Evolutionary conservation across 164 flowering plant genomes (phyloP), one percentile per base, ranked within the genome.

Genomic region (Magnolia officinalis): DNA sequence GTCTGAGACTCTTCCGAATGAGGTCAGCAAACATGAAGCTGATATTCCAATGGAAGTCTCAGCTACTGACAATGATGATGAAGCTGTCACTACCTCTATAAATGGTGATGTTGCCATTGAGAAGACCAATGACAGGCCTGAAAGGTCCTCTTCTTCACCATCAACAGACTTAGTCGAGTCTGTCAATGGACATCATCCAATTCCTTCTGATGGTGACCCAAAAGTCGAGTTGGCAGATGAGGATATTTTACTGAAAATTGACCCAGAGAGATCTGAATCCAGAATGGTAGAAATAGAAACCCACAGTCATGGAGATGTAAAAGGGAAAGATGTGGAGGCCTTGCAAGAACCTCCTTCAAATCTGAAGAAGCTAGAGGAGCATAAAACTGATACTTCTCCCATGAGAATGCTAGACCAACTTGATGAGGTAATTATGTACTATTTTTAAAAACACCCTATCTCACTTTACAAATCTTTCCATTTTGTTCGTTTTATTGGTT

Each of bases 351-450:
- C 90, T 83, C 66, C 31, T 71, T 45, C 65, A 8, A 76, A 77
- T 67, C 71, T 81, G 70, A 82, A 80, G 78, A 84, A 84, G 74
- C 87, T 58, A 69, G n/a, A 77, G 64, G 75, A 89, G 67, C 73
- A 76, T 31, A 83, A 81, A 79, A 45, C 67, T 79, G 87, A 80
- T 77, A 26, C 64, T 75, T 82, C 90, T 76, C 74, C 85, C 1
- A 70, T 61, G 50, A 91, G 82, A 88, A 87, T 87, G 71, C 93
- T 92, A 83, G 98, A 93, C 69, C 98, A 92, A 80, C 95, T 96
- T 74, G 97, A 94, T 65, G 99, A 96, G 99, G 99, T 92, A 82
- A 85, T 50, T 52, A 72, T 79, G 61, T 77, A 77, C 52, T 65
- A 45, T 24, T 14, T 8, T 66, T 31, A 2, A 51, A 50, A 55